A percentile compares a stretch with the other conserved stretches of the same genome.
Conservation (phyloP, 768 basidiomycete species). For the Nidula microcarpa region DNA sequence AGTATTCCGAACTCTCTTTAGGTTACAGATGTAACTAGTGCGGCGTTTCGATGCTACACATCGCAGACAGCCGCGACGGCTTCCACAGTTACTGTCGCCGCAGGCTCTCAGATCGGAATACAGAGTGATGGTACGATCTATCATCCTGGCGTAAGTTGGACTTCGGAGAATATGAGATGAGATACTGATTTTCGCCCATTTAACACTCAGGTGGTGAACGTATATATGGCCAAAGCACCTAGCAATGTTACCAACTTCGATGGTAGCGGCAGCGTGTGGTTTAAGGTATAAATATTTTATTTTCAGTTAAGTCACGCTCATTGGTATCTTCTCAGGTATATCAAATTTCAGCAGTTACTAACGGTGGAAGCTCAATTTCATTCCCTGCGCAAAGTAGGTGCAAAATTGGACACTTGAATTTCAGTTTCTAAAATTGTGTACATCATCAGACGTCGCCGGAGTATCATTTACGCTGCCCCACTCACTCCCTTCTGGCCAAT, state of each 20-base stretch:
- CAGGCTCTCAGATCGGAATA: slow-evolving; percentile 41
- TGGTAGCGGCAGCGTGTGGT: slow-evolving; percentile 43
- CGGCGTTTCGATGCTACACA: slow-evolving; percentile 46
- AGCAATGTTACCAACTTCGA: slow-evolving; percentile 31
- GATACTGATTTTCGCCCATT: not conserved
- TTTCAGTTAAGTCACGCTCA: too few species aligned
- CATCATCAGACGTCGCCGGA: slow-evolving; percentile 14
- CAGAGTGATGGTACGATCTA: slow-evolving; percentile 38
- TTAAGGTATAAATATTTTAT: slow-evolving; percentile 20
- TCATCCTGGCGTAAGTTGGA: slow-evolving; percentile 38
- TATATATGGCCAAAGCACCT: slow-evolving; percentile 46
- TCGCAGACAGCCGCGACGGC: slow-evolving; percentile 34
- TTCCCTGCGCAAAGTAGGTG: slow-evolving; percentile 39
- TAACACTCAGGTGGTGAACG: slow-evolving; percentile 23
- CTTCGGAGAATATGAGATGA: not conserved
- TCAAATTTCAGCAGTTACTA: slow-evolving; percentile 39
- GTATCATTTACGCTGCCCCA: slow-evolving; percentile 35
- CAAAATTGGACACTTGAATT: not conserved
- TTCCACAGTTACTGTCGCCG: slow-evolving; percentile 38
- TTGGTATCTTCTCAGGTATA: slow-evolving; percentile 24
- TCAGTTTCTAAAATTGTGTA: too few species aligned
- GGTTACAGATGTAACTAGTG: slow-evolving; percentile 43
- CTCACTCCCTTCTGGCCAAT: slow-evolving; percentile 34
- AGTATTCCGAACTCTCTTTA: slow-evolving; percentile 1
- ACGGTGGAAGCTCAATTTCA: slow-evolving; percentile 41